Conservation (phyloP, 2,329 filamentous ascomycete species). For the Neoscytalidium dimidiatum region DNA sequence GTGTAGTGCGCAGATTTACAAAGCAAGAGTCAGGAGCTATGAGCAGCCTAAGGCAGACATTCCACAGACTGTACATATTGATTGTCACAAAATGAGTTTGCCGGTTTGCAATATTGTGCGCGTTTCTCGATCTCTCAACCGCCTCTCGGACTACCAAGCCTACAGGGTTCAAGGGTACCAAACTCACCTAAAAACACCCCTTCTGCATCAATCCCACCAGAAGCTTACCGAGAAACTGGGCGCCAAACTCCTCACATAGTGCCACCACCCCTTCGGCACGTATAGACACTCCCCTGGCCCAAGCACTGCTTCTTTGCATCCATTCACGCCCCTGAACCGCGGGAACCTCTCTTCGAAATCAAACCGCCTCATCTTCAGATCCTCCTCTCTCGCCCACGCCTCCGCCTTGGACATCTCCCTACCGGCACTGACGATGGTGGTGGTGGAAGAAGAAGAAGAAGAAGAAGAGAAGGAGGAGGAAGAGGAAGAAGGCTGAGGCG, state of each 20-base stretch:
- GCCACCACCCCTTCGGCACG: conserved; percentile 96
- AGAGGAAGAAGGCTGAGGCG: too few relatives aligned
- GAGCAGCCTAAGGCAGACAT: too few relatives aligned
- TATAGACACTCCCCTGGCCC: conserved; percentile 82
- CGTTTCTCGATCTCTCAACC: too few relatives aligned
- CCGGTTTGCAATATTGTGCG: too few relatives aligned
- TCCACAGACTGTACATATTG: too few relatives aligned
- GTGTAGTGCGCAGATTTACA: too few relatives aligned
- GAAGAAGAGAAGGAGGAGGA: too few relatives aligned
- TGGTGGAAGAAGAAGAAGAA: conserved; percentile 1
- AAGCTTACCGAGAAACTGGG: conserved; percentile 95
- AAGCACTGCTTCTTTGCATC: conserved; percentile 76
- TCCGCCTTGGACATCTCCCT: conserved; percentile 20
- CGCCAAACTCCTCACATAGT: conserved; percentile 85
- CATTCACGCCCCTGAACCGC: conserved; percentile 57
- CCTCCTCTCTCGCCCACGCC: conserved; percentile 43
- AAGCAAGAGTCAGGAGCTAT: too few relatives aligned
- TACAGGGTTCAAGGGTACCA: too few relatives aligned
- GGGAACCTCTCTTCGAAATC: conserved; percentile 46
- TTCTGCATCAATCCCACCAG: conserved; percentile 71
- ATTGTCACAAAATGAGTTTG: too few relatives aligned
- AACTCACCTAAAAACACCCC: not conserved
- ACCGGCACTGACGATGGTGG: not conserved
- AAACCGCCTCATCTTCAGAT: conserved; percentile 41
- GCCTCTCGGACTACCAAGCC: too few relatives aligned